Evolutionary conservation across 148 eudicot species (phyloP).

Genomic region (Gaultheria prostrata): DNA sequence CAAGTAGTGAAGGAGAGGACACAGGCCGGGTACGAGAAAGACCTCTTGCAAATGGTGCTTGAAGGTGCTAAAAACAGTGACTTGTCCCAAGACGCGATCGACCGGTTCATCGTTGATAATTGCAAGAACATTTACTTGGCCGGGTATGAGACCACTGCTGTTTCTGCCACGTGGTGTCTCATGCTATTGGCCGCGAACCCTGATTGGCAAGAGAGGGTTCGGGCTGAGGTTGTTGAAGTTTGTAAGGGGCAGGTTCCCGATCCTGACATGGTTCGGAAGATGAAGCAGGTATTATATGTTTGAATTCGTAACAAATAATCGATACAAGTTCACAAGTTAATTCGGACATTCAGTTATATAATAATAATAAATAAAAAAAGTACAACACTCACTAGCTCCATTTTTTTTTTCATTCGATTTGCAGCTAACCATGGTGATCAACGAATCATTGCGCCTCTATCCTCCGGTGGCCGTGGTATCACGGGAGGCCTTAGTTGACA

Average conservation of each 20-base stretch:
- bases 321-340: background rate
- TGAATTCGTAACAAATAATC: background rate
- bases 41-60: conserved; percentile 13
- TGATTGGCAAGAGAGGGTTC: conserved; percentile 17
- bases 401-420: background rate
- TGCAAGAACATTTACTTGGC: conserved; percentile 18
- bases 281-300: conserved; percentile 18
- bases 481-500: conserved; percentile 5
- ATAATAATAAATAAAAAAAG: background rate
- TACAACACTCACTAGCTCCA: background rate
- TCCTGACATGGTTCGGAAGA: conserved; percentile 9
- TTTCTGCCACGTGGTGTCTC: conserved; percentile 14
- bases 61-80: conserved; percentile 13
- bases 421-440: conserved; percentile 18
- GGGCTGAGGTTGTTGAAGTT: conserved; percentile 10
- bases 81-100: conserved; percentile 9
- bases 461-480: conserved; percentile 7
- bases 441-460: conserved; percentile 14
- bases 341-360: too few species aligned
- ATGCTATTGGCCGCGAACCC: conserved; percentile 14
- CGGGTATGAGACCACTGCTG: conserved; percentile 14
- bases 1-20: conserved; percentile 14
- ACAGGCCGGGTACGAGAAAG: background rate
- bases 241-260: conserved; percentile 9
- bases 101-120: conserved; percentile 14